These are phyloP conservation scores for Galerina marginata DNA, from an alignment of 768 basidiomycete genomes.

Conservation along the genomic window DNA sequence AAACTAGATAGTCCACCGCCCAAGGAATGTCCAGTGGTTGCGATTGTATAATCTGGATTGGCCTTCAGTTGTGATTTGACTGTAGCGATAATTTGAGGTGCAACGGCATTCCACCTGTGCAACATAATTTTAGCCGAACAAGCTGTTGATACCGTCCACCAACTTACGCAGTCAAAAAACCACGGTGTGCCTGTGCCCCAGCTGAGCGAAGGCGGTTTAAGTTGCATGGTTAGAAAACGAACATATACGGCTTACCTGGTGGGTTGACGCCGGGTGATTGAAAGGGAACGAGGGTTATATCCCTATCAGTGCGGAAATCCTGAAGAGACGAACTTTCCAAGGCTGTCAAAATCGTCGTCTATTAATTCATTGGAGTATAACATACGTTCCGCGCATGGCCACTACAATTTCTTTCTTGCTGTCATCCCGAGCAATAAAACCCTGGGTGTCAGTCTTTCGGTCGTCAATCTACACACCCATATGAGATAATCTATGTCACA, in stretches of 20 bases:
- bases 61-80: slow-evolving; percentile 35
- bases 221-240: not conserved
- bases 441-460: slow-evolving; percentile 45
- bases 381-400: slow-evolving; percentile 24
- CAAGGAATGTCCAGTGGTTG: slow-evolving; percentile 53
- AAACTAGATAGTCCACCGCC: slow-evolving; percentile 53
- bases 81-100: slow-evolving; percentile 35
- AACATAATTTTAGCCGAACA: slow-evolving; percentile 41
- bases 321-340: slow-evolving; percentile 38
- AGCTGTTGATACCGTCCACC: slow-evolving; percentile 28
- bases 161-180: slow-evolving; percentile 49
- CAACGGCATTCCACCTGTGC: slow-evolving; percentile 18
- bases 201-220: slow-evolving; percentile 25
- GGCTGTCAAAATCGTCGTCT: not conserved
- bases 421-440: slow-evolving; percentile 56
- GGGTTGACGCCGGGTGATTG: slow-evolving; percentile 42
- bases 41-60: slow-evolving; percentile 41
- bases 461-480: too few relatives aligned
- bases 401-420: slow-evolving; percentile 51
- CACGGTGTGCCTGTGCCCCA: slow-evolving; percentile 45
- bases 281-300: slow-evolving; percentile 44
- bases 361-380: slow-evolving; percentile 35
- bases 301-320: slow-evolving; percentile 45
- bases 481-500: too few relatives aligned
- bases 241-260: slow-evolving; percentile 28